phyloP scores from a whole-genome alignment of 257 asterid genomes.

The Misopates orontium region DNA sequence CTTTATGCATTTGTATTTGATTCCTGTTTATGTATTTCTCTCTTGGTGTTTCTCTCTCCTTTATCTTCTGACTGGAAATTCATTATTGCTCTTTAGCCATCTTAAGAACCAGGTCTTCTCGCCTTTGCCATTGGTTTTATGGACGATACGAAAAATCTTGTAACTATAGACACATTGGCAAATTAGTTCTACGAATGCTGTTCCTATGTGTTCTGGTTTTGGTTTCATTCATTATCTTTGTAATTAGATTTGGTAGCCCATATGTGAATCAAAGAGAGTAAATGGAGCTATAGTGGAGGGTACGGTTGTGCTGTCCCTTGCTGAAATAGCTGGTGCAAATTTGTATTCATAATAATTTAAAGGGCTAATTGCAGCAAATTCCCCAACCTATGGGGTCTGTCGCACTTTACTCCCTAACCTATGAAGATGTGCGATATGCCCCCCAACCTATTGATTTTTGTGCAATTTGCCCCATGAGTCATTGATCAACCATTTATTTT shows the following conservation, averaged over 20 bases:
- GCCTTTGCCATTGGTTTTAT: background rate
- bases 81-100: background rate
- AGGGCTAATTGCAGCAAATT: no score
- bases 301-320: background rate
- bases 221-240: background rate
- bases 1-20: constrained; percentile 1
- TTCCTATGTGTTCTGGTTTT: background rate
- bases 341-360: background rate
- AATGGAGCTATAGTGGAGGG: background rate
- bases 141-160: background rate
- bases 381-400: no score
- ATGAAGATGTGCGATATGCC: no score
- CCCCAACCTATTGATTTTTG: no score
- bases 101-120: background rate
- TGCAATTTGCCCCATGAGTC: no score
- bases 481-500: no score
- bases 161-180: background rate
- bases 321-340: background rate
- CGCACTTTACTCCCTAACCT: no score
- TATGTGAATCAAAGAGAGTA: background rate
- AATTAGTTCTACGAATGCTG: background rate
- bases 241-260: background rate
- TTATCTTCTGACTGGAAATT: background rate
- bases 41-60: background rate
- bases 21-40: background rate